phyloP scores from a whole-genome alignment of 2,329 filamentous ascomycete genomes.

The Aspergillus aculeatinus region DNA sequence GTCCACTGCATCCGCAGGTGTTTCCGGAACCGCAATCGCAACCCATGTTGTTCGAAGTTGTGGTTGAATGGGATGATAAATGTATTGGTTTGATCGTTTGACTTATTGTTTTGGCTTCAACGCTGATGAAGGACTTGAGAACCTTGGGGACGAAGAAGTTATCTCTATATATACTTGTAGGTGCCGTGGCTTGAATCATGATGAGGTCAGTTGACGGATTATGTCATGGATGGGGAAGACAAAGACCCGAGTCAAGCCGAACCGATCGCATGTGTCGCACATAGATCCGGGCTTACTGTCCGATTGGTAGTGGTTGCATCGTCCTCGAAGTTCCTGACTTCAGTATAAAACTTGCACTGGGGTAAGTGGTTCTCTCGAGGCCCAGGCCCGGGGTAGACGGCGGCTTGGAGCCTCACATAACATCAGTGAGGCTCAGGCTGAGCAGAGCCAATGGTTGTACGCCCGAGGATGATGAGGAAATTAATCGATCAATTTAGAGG shows the following conservation, averaged over 20 bases:
- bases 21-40: constrained; percentile 36
- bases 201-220: constrained; percentile 22
- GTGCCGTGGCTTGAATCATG: constrained; percentile 20
- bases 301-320: background rate
- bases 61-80: background rate
- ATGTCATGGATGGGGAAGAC: background rate
- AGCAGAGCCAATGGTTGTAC: too few relatives aligned
- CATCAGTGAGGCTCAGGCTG: background rate
- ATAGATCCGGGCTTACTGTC: background rate
- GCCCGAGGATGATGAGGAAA: too few relatives aligned
- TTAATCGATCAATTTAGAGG: too few relatives aligned
- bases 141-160: constrained; percentile 3
- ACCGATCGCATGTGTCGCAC: background rate
- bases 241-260: background rate
- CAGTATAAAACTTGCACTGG: background rate
- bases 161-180: constrained; percentile 11
- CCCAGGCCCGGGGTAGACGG: background rate
- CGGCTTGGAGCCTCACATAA: background rate
- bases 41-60: constrained; percentile 27
- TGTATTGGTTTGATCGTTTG: background rate
- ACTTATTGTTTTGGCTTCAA: constrained; percentile 2
- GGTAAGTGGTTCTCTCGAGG: background rate
- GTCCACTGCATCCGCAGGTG: constrained; percentile 34
- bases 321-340: background rate
- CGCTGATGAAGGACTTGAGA: background rate